Percentiles rank a stretch among this genome's conserved stretches.
Evolutionary conservation across 331 rosid genomes (phyloP).

Genomic region (Prunus yedoensis): DNA sequence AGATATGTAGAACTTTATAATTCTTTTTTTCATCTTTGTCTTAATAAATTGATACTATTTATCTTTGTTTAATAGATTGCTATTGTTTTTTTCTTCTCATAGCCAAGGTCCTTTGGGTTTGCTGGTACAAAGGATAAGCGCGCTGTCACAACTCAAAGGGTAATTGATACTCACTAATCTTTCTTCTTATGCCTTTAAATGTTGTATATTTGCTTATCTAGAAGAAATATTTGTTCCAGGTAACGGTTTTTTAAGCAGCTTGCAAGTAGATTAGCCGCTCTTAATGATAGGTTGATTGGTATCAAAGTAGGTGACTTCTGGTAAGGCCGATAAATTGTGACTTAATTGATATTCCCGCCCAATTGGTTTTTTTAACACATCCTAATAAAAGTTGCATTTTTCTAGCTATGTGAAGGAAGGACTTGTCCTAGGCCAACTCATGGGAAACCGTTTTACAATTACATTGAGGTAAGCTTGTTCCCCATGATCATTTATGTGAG

Average conservation of each 20-base stretch:
- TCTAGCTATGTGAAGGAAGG: conserved; percentile 80
- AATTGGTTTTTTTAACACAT: conserved; percentile 21
- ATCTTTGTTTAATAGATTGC: conserved; percentile 23
- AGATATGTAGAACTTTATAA: background rate
- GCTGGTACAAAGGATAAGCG: conserved; percentile 98
- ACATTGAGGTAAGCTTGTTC: conserved; percentile 68
- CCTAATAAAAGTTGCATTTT: conserved; percentile 29
- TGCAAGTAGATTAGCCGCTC: conserved; percentile 79
- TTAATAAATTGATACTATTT: conserved; percentile 20
- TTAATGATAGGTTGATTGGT: conserved; percentile 80
- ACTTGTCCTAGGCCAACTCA: conserved; percentile 90
- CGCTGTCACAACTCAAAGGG: conserved; percentile 88
- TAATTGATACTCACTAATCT: conserved; percentile 31
- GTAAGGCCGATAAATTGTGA: conserved; percentile 46
- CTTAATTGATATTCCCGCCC: background rate
- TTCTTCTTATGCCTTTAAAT: conserved; percentile 3
- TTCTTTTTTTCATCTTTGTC: conserved; percentile 15
- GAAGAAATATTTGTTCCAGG: conserved; percentile 43
- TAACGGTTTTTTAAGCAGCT: conserved; percentile 84
- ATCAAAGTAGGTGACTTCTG: conserved; percentile 92
- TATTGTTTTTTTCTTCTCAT: conserved; percentile 25
- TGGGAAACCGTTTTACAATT: conserved; percentile 83
- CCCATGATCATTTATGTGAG: background rate
- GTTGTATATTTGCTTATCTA: background rate
- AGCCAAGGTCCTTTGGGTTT: conserved; percentile 94